Percentiles rank a stretch among this genome's conserved stretches.
These are phyloP conservation scores for Exophiala viscosa DNA, from an alignment of 2,329 filamentous ascomycete genomes.

Conservation along the genomic window DNA sequence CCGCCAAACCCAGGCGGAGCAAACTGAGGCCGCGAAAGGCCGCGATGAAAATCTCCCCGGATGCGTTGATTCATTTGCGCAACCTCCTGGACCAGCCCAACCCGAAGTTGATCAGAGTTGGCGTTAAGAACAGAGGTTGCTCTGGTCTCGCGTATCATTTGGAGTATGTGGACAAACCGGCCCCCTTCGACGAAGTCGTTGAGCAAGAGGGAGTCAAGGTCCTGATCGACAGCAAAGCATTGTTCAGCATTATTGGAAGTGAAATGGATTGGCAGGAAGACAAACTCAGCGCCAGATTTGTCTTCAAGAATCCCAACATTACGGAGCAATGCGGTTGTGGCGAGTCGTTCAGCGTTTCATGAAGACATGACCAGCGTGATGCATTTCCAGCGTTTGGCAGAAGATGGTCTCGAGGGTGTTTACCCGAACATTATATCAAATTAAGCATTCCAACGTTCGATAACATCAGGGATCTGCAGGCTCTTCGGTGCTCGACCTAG, in stretches of 20 bases:
- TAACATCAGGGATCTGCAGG: neutral
- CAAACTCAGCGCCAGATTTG: constrained; percentile 84
- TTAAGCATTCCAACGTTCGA: too few relatives aligned
- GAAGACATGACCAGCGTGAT: neutral
- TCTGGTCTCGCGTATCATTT: constrained; percentile 90
- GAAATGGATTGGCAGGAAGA: constrained; percentile 99
- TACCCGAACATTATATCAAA: too few relatives aligned
- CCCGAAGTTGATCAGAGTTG: constrained; percentile 89
- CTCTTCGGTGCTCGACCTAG: constrained; percentile 27
- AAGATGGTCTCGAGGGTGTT: neutral
- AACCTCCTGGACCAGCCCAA: constrained; percentile 77
- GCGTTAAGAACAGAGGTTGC: constrained; percentile 90
- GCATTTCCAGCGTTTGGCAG: constrained; percentile 1
- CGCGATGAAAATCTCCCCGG: constrained; percentile 77
- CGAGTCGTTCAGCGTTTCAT: constrained; percentile 83
- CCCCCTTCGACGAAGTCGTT: constrained; percentile 82
- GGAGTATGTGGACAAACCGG: constrained; percentile 90
- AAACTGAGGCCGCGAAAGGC: constrained; percentile 82
- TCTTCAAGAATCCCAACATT: constrained; percentile 96
- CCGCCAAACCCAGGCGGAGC: constrained; percentile 53
- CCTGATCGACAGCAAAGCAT: constrained; percentile 90
- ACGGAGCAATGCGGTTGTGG: constrained; percentile 96
- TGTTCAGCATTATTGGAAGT: constrained; percentile 96
- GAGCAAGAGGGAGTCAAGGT: constrained; percentile 96
- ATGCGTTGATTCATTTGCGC: constrained; percentile 74